Conservation (phyloP, 768 basidiomycete species). For the Tephrocybe sp. region DNA sequence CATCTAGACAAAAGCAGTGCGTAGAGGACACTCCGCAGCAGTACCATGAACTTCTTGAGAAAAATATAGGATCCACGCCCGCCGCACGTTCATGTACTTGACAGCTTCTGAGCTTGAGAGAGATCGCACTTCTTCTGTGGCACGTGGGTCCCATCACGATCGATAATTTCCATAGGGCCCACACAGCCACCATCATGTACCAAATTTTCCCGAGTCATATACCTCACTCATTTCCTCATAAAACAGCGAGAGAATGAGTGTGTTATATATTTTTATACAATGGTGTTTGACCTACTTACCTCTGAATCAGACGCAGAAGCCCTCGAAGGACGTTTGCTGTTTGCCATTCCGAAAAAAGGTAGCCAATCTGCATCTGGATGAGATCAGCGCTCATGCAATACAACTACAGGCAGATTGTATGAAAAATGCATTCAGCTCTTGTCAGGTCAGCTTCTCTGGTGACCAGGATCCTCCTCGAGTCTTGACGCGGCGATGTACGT, state of each 20-base stretch:
- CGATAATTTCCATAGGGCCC: neutral
- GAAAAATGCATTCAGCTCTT: slow-evolving; percentile 89
- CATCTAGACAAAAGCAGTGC: neutral
- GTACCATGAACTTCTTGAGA: no score
- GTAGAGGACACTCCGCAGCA: no score
- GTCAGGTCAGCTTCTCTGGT: slow-evolving; percentile 53
- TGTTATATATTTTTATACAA: neutral
- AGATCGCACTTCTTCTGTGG: no score
- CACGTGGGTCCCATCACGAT: neutral
- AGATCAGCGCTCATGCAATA: neutral
- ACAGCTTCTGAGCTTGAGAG: no score
- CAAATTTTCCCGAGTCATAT: slow-evolving; percentile 6
- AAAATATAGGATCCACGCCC: no score
- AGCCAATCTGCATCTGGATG: neutral
- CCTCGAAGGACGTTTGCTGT: slow-evolving; percentile 82
- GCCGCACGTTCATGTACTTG: no score
- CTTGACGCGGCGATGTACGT: slow-evolving; percentile 8
- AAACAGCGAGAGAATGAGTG: slow-evolving; percentile 15
- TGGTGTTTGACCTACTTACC: neutral
- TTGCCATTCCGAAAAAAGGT: slow-evolving; percentile 99
- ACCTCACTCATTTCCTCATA: neutral
- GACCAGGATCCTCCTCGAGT: neutral
- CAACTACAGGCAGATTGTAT: slow-evolving; percentile 53
- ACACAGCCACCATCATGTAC: slow-evolving; percentile 3
- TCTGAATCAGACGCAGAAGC: slow-evolving; percentile 61